phyloP scores from a whole-genome alignment of 306 rosid genomes.

The Cucumis melo region DNA sequence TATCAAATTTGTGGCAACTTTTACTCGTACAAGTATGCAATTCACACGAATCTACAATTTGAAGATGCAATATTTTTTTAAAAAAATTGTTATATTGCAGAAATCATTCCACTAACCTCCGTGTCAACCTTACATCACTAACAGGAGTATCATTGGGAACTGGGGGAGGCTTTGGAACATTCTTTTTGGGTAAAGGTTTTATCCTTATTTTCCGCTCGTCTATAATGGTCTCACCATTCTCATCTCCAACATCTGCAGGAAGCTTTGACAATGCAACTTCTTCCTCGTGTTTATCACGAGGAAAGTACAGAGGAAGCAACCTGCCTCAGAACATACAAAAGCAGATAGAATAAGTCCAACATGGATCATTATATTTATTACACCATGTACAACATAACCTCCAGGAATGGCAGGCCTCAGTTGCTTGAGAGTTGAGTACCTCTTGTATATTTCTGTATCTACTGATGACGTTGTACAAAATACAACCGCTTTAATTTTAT shows the following conservation, averaged over 20 bases:
- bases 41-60: not conserved
- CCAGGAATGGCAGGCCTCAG: not conserved
- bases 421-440: conserved; percentile 25
- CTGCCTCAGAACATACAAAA: conserved; percentile 21
- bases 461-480: conserved; percentile 70
- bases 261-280: conserved; percentile 73
- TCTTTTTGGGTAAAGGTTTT: conserved; percentile 73
- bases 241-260: conserved; percentile 99
- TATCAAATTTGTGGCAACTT: not conserved
- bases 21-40: not conserved
- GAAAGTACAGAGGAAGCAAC: conserved; percentile 94
- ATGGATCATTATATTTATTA: not conserved
- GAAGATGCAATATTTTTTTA: not conserved
- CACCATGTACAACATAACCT: not conserved
- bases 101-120: conserved; percentile 41
- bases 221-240: conserved; percentile 88
- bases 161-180: conserved; percentile 31
- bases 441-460: conserved; percentile 93
- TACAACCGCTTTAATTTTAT: conserved; percentile 71
- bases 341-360: not conserved
- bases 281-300: conserved; percentile 94
- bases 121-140: conserved; percentile 54
- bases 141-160: conserved; percentile 56
- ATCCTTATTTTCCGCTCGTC: conserved; percentile 97
- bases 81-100: not conserved